These are phyloP conservation scores for Mortierella alpina DNA, from an alignment of 192 early-diverging fungal species.

Conservation along the genomic window DNA sequence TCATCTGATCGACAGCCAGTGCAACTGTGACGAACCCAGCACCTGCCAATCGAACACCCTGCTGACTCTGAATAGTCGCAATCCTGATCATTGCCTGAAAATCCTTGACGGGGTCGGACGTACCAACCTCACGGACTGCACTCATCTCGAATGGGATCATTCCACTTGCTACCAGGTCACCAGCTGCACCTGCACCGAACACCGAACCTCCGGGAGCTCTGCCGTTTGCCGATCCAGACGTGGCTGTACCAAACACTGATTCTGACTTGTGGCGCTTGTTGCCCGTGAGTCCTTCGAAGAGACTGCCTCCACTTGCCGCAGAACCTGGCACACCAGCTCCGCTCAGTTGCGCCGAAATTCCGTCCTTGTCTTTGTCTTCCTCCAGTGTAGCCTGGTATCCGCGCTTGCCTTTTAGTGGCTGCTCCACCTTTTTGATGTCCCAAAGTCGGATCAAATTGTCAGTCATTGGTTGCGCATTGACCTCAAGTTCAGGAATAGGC, in stretches of 20 bases:
- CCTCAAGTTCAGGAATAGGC: slow-evolving; percentile 56
- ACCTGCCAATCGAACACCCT: slow-evolving; percentile 66
- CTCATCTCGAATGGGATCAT: slow-evolving; percentile 52
- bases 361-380: slow-evolving; percentile 32
- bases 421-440: slow-evolving; percentile 65
- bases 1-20: slow-evolving; percentile 69
- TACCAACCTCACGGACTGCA: slow-evolving; percentile 58
- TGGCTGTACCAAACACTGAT: slow-evolving; percentile 36
- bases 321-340: slow-evolving; percentile 16
- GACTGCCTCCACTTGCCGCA: slow-evolving; percentile 1
- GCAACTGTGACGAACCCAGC: slow-evolving; percentile 35
- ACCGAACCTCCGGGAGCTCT: slow-evolving; percentile 5
- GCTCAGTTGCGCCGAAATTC: not conserved
- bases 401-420: slow-evolving; percentile 24
- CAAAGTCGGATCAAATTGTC: slow-evolving; percentile 62
- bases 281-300: slow-evolving; percentile 23
- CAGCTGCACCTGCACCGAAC: slow-evolving; percentile 25
- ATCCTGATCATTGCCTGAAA: slow-evolving; percentile 68
- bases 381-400: slow-evolving; percentile 36
- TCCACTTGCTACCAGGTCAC: slow-evolving; percentile 45
- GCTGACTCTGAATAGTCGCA: slow-evolving; percentile 54
- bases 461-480: slow-evolving; percentile 50
- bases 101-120: slow-evolving; percentile 67
- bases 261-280: slow-evolving; percentile 44
- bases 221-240: slow-evolving; percentile 19